Evolutionary conservation across 352 stramenopile genomes (phyloP), one percentile per base, ranked within the genome.

Genomic region (Pythium utonaiense): DNA sequence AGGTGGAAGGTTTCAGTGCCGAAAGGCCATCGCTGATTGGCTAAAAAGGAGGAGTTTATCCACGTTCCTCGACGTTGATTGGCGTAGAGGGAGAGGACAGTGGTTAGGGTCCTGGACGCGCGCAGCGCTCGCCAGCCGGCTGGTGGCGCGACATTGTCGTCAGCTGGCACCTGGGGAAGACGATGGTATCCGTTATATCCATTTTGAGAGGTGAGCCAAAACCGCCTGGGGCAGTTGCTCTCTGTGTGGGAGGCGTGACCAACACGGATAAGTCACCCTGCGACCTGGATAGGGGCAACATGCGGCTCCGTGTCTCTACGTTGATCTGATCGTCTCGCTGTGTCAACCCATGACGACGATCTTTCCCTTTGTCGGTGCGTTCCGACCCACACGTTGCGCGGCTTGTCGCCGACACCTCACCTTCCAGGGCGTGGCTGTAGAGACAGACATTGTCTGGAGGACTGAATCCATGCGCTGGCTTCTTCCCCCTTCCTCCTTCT

Each of bases 311-410:
- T 1, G 19, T 7, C 40, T 47, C 40, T 47, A 47, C 40, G 19
- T 19, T 47, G n/a, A 1, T 27, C 19, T 47, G 27, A 21, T 47
- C 19, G n/a, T 8, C 6, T 2, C 27, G 28, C 19, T 8, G 22
- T n/a, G n/a, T n/a, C n/a, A 14, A 16, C 38, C 40, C 45, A 52
- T 52, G 45, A 34, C 45, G 45, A 34, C 45, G 17, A 31, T 52
- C 27, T 52, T 52, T 24, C 45, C 45, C 24, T 52, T 52, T 24
- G 45, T 52, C 13, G 45, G 45, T 52, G 27, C 27, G 45, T 52
- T 22, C 14, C 21, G 16, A 21, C 34, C 27, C 24, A 34, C 17
- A 21, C 22, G 4, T 24, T 34, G 17, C 4, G 14, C 17, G 33
- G 24, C 24, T 52, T 36, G 24, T 22, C 21, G 42, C 21, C 28